Conservation (phyloP, 768 basidiomycete genomes). For the Leucosporidium scottii region DNA sequence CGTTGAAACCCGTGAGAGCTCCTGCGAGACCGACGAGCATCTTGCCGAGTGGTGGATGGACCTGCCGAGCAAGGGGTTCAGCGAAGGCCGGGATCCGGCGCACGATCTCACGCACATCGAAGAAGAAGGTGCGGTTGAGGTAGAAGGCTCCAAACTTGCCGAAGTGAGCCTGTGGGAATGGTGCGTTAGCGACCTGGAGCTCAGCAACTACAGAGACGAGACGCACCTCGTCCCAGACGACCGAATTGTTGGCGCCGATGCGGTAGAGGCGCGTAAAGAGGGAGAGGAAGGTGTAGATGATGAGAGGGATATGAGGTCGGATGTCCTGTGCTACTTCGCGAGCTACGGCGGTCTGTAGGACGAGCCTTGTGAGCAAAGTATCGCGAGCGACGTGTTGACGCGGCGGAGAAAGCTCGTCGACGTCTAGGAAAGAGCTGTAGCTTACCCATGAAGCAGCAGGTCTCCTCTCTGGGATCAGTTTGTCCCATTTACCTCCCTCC, state of each 20-base stretch:
- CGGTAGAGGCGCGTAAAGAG: constrained; percentile 92
- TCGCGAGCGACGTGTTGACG: background rate
- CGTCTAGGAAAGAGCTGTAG: background rate
- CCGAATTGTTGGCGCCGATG: constrained; percentile 74
- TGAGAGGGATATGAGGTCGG: constrained; percentile 46
- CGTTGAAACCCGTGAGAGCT: constrained; percentile 81
- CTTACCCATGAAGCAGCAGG: constrained; percentile 21
- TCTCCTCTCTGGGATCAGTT: constrained; percentile 7
- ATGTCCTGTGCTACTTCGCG: constrained; percentile 12
- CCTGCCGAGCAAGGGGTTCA: constrained; percentile 1
- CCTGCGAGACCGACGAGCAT: constrained; percentile 97
- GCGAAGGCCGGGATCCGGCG: background rate
- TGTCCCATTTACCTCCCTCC: constrained; percentile 19
- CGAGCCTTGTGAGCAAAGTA: background rate
- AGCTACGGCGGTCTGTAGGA: constrained; percentile 5
- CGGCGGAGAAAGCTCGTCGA: background rate
- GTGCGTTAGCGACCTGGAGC: background rate
- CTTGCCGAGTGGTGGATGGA: constrained; percentile 92
- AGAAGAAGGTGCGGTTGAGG: constrained; percentile 97
- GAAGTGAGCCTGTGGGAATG: constrained; percentile 69
- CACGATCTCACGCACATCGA: constrained; percentile 62
- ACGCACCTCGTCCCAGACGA: constrained; percentile 85
- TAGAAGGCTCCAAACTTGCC: constrained; percentile 95
- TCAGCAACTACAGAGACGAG: background rate
- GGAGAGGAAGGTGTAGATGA: constrained; percentile 82